phyloP scores from a whole-genome alignment of 2,329 filamentous ascomycete species.

The Phyllosticta ampelicida region DNA sequence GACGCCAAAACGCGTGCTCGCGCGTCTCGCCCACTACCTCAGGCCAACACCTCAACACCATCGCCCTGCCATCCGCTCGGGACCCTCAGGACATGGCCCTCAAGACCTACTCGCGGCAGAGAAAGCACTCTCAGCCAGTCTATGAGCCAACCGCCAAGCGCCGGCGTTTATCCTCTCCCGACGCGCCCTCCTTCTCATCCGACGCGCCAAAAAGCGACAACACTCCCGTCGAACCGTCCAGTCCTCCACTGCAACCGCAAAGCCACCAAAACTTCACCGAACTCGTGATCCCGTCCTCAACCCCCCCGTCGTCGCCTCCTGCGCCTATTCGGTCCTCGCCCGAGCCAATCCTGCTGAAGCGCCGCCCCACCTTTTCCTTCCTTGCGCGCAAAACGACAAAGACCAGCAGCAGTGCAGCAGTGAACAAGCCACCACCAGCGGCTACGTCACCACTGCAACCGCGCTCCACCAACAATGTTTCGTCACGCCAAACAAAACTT shows the following conservation, averaged over 20 bases:
- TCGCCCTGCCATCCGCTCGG: not conserved
- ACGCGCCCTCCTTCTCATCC: not conserved
- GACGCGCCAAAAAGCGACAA: not conserved
- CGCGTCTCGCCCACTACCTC: constrained; percentile 10
- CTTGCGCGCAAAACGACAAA: constrained; percentile 31
- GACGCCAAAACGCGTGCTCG: constrained; percentile 12
- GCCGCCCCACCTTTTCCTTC: constrained; percentile 37
- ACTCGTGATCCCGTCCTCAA: not conserved
- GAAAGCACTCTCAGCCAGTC: constrained; percentile 19
- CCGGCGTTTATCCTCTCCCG: constrained; percentile 19
- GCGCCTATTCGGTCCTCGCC: constrained; percentile 38
- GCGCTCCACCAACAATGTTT: not conserved
- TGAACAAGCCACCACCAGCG: not conserved
- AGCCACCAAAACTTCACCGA: not conserved
- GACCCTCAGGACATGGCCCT: constrained; percentile 10
- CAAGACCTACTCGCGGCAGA: constrained; percentile 27
- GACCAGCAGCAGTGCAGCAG: constrained; percentile 17
- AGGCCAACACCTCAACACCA: constrained; percentile 3
- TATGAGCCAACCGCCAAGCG: constrained; percentile 27
- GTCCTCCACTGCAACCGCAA: constrained; percentile 10
- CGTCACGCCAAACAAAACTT: not conserved
- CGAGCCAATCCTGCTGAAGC: constrained; percentile 31
- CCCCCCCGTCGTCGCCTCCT: constrained; percentile 30
- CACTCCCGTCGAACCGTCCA: not conserved
- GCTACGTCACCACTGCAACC: not conserved